Evolutionary conservation across 306 rosid species (phyloP).

Genomic region (Biancaea sappan): DNA sequence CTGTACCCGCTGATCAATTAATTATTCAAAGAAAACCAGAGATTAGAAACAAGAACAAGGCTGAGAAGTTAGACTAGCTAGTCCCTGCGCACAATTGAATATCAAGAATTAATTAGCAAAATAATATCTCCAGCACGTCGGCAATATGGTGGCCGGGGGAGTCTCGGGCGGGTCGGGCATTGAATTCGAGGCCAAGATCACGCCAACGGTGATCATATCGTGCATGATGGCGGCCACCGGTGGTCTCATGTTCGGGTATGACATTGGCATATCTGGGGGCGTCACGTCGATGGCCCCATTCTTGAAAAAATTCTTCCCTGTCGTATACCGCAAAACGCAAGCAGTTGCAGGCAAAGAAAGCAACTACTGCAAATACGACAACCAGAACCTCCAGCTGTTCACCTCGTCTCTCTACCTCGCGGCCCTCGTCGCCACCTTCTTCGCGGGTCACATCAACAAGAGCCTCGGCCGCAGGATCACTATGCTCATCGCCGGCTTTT

Average conservation of each 20-base stretch:
- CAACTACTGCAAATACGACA: constrained; percentile 82
- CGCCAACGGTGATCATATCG: constrained; percentile 47
- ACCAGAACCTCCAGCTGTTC: constrained; percentile 66
- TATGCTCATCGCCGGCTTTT: constrained; percentile 70
- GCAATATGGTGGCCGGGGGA: constrained; percentile 47
- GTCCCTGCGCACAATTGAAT: too few species aligned
- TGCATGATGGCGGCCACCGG: constrained; percentile 62
- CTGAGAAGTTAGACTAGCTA: too few species aligned
- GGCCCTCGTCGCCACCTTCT: constrained; percentile 59
- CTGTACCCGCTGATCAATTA: too few species aligned
- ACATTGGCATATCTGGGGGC: constrained; percentile 70
- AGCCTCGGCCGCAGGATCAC: constrained; percentile 56
- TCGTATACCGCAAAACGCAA: constrained; percentile 42
- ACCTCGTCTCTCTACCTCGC: constrained; percentile 88
- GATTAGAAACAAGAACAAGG: too few species aligned
- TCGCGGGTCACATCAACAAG: constrained; percentile 61
- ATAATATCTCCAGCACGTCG: background rate
- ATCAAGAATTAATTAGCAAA: too few species aligned
- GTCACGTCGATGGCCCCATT: constrained; percentile 72
- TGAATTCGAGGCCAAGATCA: constrained; percentile 54
- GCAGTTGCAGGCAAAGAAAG: background rate
- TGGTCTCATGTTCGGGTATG: constrained; percentile 75
- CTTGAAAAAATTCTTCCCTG: constrained; percentile 63
- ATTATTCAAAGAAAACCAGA: too few species aligned
- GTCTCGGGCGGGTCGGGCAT: constrained; percentile 17